These are phyloP conservation scores for Quercus dentata DNA, from an alignment of 306 rosid species.

Conservation along the genomic window DNA sequence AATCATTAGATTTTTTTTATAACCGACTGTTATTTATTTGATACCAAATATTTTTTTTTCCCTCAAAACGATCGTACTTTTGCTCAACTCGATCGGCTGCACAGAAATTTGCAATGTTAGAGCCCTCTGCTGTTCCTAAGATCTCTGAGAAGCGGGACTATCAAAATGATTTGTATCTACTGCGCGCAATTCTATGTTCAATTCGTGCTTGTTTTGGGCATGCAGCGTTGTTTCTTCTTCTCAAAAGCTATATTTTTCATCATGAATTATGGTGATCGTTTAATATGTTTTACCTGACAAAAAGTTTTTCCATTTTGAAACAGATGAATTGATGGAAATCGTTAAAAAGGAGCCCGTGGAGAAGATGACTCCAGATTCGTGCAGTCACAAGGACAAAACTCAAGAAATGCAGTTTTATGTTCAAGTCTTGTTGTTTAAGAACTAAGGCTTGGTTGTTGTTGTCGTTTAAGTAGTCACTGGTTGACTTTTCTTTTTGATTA, in stretches of 20 bases:
- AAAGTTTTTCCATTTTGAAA: constrained; percentile 10
- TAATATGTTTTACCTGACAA: neutral
- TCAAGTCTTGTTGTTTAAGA: neutral
- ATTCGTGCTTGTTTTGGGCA: neutral
- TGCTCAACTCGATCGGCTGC: neutral
- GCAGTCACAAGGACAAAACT: constrained; percentile 17
- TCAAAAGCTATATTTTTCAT: neutral
- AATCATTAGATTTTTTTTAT: too few relatives aligned
- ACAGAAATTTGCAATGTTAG: constrained; percentile 3
- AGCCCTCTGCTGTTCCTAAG: neutral
- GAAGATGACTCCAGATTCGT: constrained; percentile 10
- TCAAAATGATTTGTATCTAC: constrained; percentile 6
- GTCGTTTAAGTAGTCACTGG: neutral
- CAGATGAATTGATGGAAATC: constrained; percentile 27
- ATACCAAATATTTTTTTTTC: too few relatives aligned
- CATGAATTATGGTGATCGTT: neutral
- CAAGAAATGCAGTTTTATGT: constrained; percentile 13
- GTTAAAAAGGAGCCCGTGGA: constrained; percentile 27
- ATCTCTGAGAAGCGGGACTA: constrained; percentile 1
- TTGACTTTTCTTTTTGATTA: neutral
- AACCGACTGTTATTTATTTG: too few relatives aligned
- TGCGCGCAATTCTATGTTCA: neutral
- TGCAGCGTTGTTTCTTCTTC: neutral
- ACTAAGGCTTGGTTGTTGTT: neutral
- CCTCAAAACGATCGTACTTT: too few relatives aligned